phyloP scores from a whole-genome alignment of 768 basidiomycete genomes.

The Pisolithus tinctorius region DNA sequence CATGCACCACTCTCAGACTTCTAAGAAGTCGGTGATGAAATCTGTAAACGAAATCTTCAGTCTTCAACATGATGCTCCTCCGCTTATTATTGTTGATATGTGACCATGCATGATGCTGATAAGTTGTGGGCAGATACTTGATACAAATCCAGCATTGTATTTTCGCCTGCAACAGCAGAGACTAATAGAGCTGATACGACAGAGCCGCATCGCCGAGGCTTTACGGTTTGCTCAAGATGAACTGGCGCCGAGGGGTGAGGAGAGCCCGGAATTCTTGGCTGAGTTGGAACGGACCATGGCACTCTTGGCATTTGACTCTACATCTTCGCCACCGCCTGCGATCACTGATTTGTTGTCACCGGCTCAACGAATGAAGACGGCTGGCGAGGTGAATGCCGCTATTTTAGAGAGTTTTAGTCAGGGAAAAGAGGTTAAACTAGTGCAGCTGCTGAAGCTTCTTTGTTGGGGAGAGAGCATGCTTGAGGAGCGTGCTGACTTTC shows the following conservation, averaged over 20 bases:
- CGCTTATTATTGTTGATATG: neutral
- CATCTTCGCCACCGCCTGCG: constrained; percentile 43
- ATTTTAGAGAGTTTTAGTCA: constrained; percentile 90
- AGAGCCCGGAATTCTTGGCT: constrained; percentile 86
- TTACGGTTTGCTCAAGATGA: constrained; percentile 90
- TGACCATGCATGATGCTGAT: constrained; percentile 10
- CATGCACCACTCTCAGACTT: constrained; percentile 99
- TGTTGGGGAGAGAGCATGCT: constrained; percentile 84
- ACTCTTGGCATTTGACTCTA: constrained; percentile 73
- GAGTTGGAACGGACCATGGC: constrained; percentile 97
- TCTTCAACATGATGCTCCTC: constrained; percentile 82
- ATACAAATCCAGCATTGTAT: constrained; percentile 88
- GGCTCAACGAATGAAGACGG: constrained; percentile 89
- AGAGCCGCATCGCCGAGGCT: constrained; percentile 71
- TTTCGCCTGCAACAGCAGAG: constrained; percentile 96
- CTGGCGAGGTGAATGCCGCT: constrained; percentile 91
- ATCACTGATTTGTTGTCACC: constrained; percentile 80
- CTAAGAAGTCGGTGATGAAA: constrained; percentile 78
- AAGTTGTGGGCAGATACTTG: constrained; percentile 69
- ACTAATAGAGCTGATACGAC: constrained; percentile 89
- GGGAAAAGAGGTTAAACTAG: constrained; percentile 87
- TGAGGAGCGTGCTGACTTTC: constrained; percentile 73
- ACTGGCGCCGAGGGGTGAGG: constrained; percentile 90
- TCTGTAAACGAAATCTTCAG: constrained; percentile 76
- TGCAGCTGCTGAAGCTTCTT: constrained; percentile 73